Conservation (phyloP, 106 monocot genomes). For the Apostasia ramifera region DNA sequence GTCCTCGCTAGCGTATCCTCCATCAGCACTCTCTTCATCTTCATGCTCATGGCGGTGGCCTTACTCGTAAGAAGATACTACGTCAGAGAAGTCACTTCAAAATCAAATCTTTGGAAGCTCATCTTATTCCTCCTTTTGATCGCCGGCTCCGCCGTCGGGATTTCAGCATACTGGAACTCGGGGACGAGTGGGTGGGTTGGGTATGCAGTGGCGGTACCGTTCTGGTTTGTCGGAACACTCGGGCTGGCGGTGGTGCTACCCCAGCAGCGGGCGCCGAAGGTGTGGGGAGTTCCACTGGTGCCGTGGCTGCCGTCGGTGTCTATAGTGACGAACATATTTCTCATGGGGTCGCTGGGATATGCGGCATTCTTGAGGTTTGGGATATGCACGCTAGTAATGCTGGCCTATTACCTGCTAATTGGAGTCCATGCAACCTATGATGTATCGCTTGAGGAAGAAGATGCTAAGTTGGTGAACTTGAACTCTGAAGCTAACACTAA, state of each 20-base stretch:
- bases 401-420: slow-evolving; percentile 24
- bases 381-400: slow-evolving; percentile 22
- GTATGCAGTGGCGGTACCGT: slow-evolving; percentile 17
- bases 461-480: slow-evolving; percentile 9
- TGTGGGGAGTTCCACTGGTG: slow-evolving; percentile 32
- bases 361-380: slow-evolving; percentile 27
- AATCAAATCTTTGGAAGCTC: slow-evolving; percentile 15
- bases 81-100: slow-evolving; percentile 11
- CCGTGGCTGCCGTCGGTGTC: slow-evolving; percentile 36
- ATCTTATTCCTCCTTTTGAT: slow-evolving; percentile 12
- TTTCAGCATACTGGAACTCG: slow-evolving; percentile 25
- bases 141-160: slow-evolving; percentile 9
- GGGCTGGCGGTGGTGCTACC: slow-evolving; percentile 15
- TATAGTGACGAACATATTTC: slow-evolving; percentile 26
- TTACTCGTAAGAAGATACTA: slow-evolving; percentile 29
- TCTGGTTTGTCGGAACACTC: slow-evolving; percentile 21
- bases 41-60: slow-evolving; percentile 28
- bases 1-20: slow-evolving; percentile 16
- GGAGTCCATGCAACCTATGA: slow-evolving; percentile 30
- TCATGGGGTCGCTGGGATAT: slow-evolving; percentile 27
- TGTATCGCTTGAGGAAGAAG: slow-evolving; percentile 14
- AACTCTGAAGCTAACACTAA: not conserved
- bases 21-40: slow-evolving; percentile 30
- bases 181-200: slow-evolving; percentile 23
- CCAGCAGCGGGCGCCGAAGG: slow-evolving; percentile 18